Evolutionary conservation across 768 basidiomycete genomes (phyloP).

Genomic region (Tubosaeta sp.): DNA sequence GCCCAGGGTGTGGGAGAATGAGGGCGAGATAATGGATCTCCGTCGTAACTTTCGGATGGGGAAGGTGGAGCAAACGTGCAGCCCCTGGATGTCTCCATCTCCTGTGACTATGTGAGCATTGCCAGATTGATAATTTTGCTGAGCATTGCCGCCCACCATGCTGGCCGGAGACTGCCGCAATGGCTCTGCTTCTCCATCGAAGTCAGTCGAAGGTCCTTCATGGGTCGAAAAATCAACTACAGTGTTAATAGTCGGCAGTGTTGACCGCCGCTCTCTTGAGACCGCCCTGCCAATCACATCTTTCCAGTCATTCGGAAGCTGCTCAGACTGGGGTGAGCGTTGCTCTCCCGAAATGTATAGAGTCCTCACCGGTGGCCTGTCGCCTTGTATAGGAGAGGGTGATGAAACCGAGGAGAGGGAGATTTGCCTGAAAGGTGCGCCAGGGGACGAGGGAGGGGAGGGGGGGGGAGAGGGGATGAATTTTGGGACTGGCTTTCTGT

Average conservation of each 20-base stretch:
- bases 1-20: conserved; percentile 35
- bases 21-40: conserved; percentile 33
- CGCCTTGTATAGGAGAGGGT: conserved; percentile 15
- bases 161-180: conserved; percentile 33
- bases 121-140: conserved; percentile 20
- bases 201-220: conserved; percentile 21
- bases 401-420: conserved; percentile 26
- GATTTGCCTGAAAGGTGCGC: conserved; percentile 31
- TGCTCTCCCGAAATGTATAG: background rate
- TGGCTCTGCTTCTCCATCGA: conserved; percentile 23
- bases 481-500: conserved; percentile 66
- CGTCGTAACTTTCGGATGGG: conserved; percentile 32
- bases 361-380: conserved; percentile 30
- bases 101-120: conserved; percentile 30
- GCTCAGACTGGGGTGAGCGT: conserved; percentile 6
- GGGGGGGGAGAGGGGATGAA: conserved; percentile 64
- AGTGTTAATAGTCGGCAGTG: conserved; percentile 31
- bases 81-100: conserved; percentile 28
- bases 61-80: conserved; percentile 32
- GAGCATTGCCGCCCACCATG: conserved; percentile 30
- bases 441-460: conserved; percentile 32
- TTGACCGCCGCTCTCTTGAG: conserved; percentile 28
- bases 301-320: conserved; percentile 36
- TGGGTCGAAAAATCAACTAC: conserved; percentile 28
- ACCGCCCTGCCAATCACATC: conserved; percentile 32